A percentile compares a stretch with the other conserved stretches of the same genome.
Evolutionary conservation across 2,329 filamentous ascomycete species (phyloP).

Genomic region (Juglanconis sp.): DNA sequence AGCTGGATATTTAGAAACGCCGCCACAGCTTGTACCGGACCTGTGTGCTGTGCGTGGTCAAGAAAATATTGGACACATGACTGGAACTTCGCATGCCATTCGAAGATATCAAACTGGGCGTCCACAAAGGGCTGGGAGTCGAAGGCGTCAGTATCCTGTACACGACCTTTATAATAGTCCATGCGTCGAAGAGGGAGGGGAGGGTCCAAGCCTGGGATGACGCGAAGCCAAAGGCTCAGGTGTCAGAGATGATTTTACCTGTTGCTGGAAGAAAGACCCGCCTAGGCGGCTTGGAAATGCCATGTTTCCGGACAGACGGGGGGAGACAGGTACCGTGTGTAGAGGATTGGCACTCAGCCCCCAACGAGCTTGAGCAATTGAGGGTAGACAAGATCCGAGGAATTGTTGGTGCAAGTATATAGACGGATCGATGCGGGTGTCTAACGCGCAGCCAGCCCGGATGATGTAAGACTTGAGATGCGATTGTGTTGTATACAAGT

Average conservation of each 20-base stretch:
- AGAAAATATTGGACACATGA: constrained; percentile 89
- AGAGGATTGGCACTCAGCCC: background rate
- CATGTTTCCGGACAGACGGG: constrained; percentile 22
- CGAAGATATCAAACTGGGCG: constrained; percentile 72
- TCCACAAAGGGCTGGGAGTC: constrained; percentile 42
- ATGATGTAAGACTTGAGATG: no score
- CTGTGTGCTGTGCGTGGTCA: constrained; percentile 82
- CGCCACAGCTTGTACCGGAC: constrained; percentile 80
- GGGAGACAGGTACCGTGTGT: background rate
- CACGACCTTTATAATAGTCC: background rate
- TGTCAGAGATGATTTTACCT: constrained; percentile 25
- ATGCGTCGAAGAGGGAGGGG: background rate
- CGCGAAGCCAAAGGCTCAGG: background rate
- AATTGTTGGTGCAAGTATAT: background rate
- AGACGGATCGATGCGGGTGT: background rate
- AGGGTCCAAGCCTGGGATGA: background rate
- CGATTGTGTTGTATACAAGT: no score
- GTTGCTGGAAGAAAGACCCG: constrained; percentile 28
- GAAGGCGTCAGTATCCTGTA: constrained; percentile 1
- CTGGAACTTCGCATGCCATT: constrained; percentile 90
- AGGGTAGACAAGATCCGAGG: background rate
- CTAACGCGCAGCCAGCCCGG: background rate
- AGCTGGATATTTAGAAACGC: constrained; percentile 89
- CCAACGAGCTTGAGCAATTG: background rate
- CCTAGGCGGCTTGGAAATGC: constrained; percentile 26